A percentile compares a stretch with the other conserved stretches of the same genome.
These are phyloP conservation scores for Pichia kluyveri DNA, from an alignment of 805 yeast genomes.

Conservation along the genomic window DNA sequence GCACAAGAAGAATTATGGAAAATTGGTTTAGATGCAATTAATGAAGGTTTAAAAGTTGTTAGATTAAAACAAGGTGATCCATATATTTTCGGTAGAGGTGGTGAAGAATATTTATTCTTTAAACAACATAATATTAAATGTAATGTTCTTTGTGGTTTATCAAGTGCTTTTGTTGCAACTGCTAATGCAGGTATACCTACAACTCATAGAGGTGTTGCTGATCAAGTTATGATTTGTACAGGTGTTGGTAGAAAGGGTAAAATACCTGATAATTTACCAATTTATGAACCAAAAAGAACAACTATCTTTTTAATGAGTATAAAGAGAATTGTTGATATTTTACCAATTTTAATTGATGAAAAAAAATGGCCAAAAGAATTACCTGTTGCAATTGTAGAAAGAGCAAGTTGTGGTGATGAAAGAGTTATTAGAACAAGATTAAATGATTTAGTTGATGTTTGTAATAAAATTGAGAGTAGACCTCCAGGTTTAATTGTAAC, in stretches of 20 bases:
- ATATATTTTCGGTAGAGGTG: slow-evolving; percentile 92
- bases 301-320: slow-evolving; percentile 85
- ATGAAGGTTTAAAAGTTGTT: slow-evolving; percentile 68
- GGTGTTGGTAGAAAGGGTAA: slow-evolving; percentile 90
- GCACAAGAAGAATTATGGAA: slow-evolving; percentile 80
- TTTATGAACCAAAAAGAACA: slow-evolving; percentile 62
- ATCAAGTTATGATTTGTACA: slow-evolving; percentile 86
- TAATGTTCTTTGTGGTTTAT: slow-evolving; percentile 74
- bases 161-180: slow-evolving; percentile 86
- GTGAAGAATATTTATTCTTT: slow-evolving; percentile 78
- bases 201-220: slow-evolving; percentile 86
- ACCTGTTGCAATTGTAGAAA: slow-evolving; percentile 81
- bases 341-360: slow-evolving; percentile 32
- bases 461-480: slow-evolving; percentile 69
- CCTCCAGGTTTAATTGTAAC: slow-evolving; percentile 89
- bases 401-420: slow-evolving; percentile 93
- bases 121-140: slow-evolving; percentile 60
- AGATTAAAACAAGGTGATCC: slow-evolving; percentile 96
- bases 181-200: slow-evolving; percentile 77
- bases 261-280: slow-evolving; percentile 62
- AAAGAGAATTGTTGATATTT: slow-evolving; percentile 58
- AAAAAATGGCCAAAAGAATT: slow-evolving; percentile 59
- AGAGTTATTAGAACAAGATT: slow-evolving; percentile 70
- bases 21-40: slow-evolving; percentile 59
- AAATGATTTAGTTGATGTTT: slow-evolving; percentile 58